phyloP scores from a whole-genome alignment of 2,329 filamentous ascomycete species.

The Pseudogymnoascus sp. region DNA sequence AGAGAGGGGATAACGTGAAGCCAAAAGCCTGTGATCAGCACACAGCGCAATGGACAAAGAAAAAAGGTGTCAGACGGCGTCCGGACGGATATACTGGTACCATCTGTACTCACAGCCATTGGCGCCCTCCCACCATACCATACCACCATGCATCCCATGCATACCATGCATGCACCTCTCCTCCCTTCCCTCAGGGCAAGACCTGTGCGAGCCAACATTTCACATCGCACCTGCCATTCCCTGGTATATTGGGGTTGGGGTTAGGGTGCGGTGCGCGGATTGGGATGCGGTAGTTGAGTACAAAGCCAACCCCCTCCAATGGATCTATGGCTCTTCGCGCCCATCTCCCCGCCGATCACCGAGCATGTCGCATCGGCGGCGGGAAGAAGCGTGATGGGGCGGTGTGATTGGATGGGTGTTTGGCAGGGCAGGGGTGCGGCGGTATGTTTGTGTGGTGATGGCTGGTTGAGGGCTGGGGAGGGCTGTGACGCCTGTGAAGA shows the following conservation, averaged over 20 bases:
- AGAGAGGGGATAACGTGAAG: not conserved
- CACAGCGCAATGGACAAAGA: not conserved
- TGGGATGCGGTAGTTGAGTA: not conserved
- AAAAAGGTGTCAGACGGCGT: not conserved
- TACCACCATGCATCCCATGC: not conserved
- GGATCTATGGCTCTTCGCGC: not conserved
- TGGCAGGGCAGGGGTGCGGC: not conserved
- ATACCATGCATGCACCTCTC: not conserved
- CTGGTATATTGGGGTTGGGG: not conserved
- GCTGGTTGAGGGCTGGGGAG: not conserved
- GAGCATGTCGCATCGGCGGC: not conserved
- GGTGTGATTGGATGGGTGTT: not conserved
- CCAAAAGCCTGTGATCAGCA: not conserved
- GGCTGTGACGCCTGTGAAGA: not conserved
- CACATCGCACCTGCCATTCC: not conserved
- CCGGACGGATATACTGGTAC: not conserved
- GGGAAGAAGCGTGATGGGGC: not conserved
- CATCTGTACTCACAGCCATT: not conserved
- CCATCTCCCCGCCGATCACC: not conserved
- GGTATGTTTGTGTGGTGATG: not conserved
- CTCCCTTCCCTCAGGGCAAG: not conserved
- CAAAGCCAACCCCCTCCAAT: not conserved
- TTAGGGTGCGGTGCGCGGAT: not conserved
- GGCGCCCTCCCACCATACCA: not conserved
- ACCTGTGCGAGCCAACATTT: not conserved